Evolutionary conservation across 768 basidiomycete species (phyloP).

Genomic region (Melanogaster broomeanus): DNA sequence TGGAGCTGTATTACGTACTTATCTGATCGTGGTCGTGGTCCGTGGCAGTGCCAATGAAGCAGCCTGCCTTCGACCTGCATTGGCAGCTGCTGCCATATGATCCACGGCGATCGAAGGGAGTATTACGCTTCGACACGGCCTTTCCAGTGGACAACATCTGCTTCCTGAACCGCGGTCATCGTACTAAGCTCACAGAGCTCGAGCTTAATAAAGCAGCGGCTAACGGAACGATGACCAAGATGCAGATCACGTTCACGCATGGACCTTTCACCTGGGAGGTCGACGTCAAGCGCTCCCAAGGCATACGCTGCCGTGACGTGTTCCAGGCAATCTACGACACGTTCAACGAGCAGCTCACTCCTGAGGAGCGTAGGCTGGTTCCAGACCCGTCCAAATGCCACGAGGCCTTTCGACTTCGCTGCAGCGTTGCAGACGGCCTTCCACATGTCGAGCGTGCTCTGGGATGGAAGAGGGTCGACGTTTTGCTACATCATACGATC

Average conservation of each 20-base stretch:
- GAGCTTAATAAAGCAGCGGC: conserved; percentile 47
- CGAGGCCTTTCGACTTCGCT: conserved; percentile 47
- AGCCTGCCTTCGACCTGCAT: conserved; percentile 41
- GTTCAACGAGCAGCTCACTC: conserved; percentile 46
- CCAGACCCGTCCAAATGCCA: conserved; percentile 34
- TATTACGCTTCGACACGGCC: conserved; percentile 52
- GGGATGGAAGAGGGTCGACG: conserved; percentile 59
- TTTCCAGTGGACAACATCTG: conserved; percentile 40
- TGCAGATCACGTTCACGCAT: conserved; percentile 46
- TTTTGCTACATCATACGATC: conserved; percentile 50
- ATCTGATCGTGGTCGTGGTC: conserved; percentile 31
- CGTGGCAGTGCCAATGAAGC: conserved; percentile 39
- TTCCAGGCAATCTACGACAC: conserved; percentile 57
- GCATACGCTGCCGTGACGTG: conserved; percentile 57
- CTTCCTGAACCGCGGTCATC: conserved; percentile 25
- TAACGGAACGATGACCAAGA: conserved; percentile 45
- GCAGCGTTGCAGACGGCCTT: conserved; percentile 42
- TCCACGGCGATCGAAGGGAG: conserved; percentile 32
- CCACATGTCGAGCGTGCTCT: conserved; percentile 42
- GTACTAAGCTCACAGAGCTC: conserved; percentile 33
- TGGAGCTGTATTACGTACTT: conserved; percentile 20
- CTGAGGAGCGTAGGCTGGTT: conserved; percentile 42
- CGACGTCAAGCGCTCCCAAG: conserved; percentile 41
- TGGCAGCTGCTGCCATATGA: conserved; percentile 52
- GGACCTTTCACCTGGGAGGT: conserved; percentile 42